A percentile compares a stretch with the other conserved stretches of the same genome.
These are phyloP conservation scores for Monosporascus cannonballus DNA, from an alignment of 2,329 filamentous ascomycete genomes.

Conservation along the genomic window DNA sequence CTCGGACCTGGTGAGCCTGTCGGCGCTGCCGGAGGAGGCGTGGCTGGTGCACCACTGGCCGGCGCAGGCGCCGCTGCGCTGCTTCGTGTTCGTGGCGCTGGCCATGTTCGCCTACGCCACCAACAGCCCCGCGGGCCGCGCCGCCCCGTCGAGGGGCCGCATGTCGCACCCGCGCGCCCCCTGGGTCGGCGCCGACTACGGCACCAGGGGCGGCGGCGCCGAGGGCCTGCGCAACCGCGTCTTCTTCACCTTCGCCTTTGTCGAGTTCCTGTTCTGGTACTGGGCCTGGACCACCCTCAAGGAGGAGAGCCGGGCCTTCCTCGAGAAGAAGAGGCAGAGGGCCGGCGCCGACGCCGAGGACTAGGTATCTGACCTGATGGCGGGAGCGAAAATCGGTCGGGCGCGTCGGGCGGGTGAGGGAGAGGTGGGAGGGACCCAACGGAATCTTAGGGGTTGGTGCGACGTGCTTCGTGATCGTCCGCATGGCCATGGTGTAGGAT, in stretches of 20 bases:
- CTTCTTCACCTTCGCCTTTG: slow-evolving; percentile 76
- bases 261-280: slow-evolving; percentile 82
- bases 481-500: too few species aligned
- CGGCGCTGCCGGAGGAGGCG: slow-evolving; percentile 62
- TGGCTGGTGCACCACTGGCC: slow-evolving; percentile 58
- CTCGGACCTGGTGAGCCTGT: slow-evolving; percentile 60
- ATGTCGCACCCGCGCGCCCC: slow-evolving; percentile 30
- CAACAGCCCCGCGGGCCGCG: slow-evolving; percentile 21
- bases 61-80: slow-evolving; percentile 52
- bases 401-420: background rate
- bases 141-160: slow-evolving; percentile 34
- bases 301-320: slow-evolving; percentile 51
- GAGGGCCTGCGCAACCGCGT: slow-evolving; percentile 76
- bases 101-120: slow-evolving; percentile 48
- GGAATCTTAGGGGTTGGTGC: too few species aligned
- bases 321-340: slow-evolving; percentile 32
- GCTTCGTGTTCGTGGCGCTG: slow-evolving; percentile 47
- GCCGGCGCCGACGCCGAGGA: slow-evolving; percentile 12
- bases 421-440: background rate
- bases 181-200: slow-evolving; percentile 28
- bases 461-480: too few species aligned
- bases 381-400: slow-evolving; percentile 1
- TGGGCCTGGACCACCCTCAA: slow-evolving; percentile 71
- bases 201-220: slow-evolving; percentile 36
- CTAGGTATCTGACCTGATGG: slow-evolving; percentile 4